Evolutionary conservation across 371 early-diverging fungal species (phyloP), one percentile per base, ranked within the genome.

Genomic region (Basidiobolus meristosporus): DNA sequence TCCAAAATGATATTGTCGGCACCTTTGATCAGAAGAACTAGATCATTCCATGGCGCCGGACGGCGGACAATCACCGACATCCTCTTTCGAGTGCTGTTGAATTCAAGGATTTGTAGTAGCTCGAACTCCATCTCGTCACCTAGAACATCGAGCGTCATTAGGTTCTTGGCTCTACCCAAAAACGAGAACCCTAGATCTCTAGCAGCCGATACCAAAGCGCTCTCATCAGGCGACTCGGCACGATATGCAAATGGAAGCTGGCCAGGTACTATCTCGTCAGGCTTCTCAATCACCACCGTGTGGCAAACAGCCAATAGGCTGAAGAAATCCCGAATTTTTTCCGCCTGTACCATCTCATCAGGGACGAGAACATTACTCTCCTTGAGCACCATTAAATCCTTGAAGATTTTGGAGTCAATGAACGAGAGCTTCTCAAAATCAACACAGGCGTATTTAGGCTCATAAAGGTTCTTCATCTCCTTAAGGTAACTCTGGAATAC

Each of bases 1-100:
- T 80, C 81, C 26, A 80, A 65, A 21, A 97, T 90, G 26, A 91
- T 74, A 48, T 77, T 83, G 49, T 98, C 98, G 7, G 98, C 96
- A 17, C 99, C 99, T 60, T 99, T 99, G 41, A 77, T 76, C 41
- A 86, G 70, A 28, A 97, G 36, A 2, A 88, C 57, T 29, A 92
- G 70, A 45, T 82, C 82, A 47, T 78, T 75, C 14, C 60, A 56
- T 54, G 76, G 66, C 14, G 77, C 77, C 0, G 90, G 86, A 14
- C 84, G 56, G 30, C 72, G 60, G 21, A 88, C 61, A 34, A 97
- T 75, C 0, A 84, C 76, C n/a, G 83, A 77, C 95, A 92, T 93
- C 15, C 95, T 75, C 56, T 95, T 97, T 38, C 97, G 76, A 10
- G 82, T 81, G 0, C 85, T 83, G 57, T 82, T 81, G 56, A 97